These are phyloP conservation scores for Cladophialophora exuberans DNA, from an alignment of 2,329 filamentous ascomycete genomes.

Conservation along the genomic window DNA sequence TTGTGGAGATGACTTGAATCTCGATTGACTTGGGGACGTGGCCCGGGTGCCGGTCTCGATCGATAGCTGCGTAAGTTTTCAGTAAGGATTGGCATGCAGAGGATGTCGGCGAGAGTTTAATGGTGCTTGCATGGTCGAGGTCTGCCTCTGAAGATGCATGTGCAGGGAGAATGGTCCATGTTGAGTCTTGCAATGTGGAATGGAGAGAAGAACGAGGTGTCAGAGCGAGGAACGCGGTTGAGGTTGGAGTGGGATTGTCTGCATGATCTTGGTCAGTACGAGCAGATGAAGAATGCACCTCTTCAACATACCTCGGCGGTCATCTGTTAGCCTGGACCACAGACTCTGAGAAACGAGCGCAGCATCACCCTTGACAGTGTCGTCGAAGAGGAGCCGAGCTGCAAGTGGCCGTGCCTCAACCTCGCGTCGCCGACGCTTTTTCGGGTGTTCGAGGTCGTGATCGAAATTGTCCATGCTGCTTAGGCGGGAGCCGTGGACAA, in stretches of 20 bases:
- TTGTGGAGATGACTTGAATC: conserved; percentile 78
- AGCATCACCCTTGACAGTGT: conserved; percentile 80
- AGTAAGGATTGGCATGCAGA: conserved; percentile 79
- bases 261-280: conserved; percentile 13
- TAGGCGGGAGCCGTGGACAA: conserved; percentile 2
- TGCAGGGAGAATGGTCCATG: conserved; percentile 86
- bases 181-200: conserved; percentile 59
- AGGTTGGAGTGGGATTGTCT: conserved; percentile 4
- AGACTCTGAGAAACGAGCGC: conserved; percentile 87
- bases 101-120: conserved; percentile 75
- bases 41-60: conserved; percentile 73
- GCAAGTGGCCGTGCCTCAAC: conserved; percentile 62
- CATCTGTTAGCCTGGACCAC: conserved; percentile 70
- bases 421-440: conserved; percentile 54
- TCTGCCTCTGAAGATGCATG: conserved; percentile 47
- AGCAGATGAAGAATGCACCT: conserved; percentile 12
- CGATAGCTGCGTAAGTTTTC: conserved; percentile 69
- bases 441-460: conserved; percentile 49
- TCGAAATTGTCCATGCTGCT: conserved; percentile 49
- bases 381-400: conserved; percentile 81
- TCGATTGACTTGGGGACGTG: conserved; percentile 79
- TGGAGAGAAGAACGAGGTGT: conserved; percentile 49
- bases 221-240: conserved; percentile 47
- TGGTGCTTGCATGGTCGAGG: conserved; percentile 72
- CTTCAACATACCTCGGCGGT: conserved; percentile 43